Evolutionary conservation across 2,329 filamentous ascomycete genomes (phyloP), one percentile per base, ranked within the genome.

Genomic region (Drechslera avenae): DNA sequence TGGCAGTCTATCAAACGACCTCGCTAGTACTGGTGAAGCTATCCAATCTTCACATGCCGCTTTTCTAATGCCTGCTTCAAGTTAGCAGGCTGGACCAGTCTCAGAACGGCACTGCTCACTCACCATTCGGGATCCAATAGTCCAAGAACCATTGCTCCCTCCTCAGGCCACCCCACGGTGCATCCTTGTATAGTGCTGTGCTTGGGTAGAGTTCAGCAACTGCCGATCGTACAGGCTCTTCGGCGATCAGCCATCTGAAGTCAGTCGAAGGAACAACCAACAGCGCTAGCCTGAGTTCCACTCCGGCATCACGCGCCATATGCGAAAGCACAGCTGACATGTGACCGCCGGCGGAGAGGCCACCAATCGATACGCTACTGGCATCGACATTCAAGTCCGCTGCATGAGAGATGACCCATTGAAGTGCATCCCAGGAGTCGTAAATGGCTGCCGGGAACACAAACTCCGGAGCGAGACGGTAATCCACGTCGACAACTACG

Each of bases 391-490:
- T 52, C 14, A 63, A 39, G 16, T 34, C 19, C 34, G 33, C n/a
- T 10, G 58, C 50, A 37, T 69, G 61, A 10, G 44, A 28, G 48
- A 67, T 59, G 40, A 73, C 1, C 39, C 77, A 73, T 49, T 74
- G 66, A 28, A 82, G 59, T 2, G 75, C 77, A 5, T 74, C 75
- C 63, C 78, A 81, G 41, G 75, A 76, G 65, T 83, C 81, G n/a
- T 78, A 73, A 14, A 79, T 73, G 23, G 71, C 72, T 12, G 74
- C 73, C n/a, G 81, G 81, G 50, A 79, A 81, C 4, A 76, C 66
- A 54, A 75, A 62, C 61, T 82, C 79, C 7, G 81, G 81, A 0
- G 80, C 77, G 1, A 82, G 74, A 4, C 80, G 75, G 58, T 83
- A 83, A n/a, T 66, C 79, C 9, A 82, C 76, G 56, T 81, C 54